phyloP scores from a whole-genome alignment of 495 filamentous ascomycete genomes.

The Aspergillus affinis region DNA sequence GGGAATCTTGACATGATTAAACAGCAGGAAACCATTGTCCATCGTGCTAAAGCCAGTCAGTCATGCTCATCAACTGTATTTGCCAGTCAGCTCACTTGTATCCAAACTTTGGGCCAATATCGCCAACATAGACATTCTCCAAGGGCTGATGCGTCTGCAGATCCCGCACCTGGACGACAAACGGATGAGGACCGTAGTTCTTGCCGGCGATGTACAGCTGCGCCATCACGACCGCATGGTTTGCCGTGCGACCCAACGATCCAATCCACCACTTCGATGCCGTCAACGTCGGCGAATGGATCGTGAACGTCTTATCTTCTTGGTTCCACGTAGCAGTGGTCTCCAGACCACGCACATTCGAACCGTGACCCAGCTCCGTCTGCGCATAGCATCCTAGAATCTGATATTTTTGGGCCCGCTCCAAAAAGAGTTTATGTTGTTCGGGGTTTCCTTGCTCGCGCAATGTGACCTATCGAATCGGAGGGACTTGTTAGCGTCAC shows the following conservation, averaged over 20 bases:
- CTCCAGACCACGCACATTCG: slow-evolving; percentile 71
- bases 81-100: slow-evolving; percentile 46
- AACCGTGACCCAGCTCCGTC: slow-evolving; percentile 73
- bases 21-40: slow-evolving; percentile 74
- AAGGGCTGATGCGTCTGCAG: slow-evolving; percentile 68
- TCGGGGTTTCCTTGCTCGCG: slow-evolving; percentile 67
- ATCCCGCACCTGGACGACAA: slow-evolving; percentile 72
- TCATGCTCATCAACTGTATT: neutral
- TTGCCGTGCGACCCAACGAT: slow-evolving; percentile 67
- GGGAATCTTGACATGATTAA: slow-evolving; percentile 69
- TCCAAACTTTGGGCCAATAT: slow-evolving; percentile 74
- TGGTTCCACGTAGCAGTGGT: slow-evolving; percentile 71
- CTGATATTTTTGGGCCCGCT: slow-evolving; percentile 61
- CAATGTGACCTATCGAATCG: slow-evolving; percentile 54
- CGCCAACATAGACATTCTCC: slow-evolving; percentile 67
- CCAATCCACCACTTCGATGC: slow-evolving; percentile 82
- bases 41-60: slow-evolving; percentile 51
- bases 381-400: slow-evolving; percentile 76
- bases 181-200: slow-evolving; percentile 69
- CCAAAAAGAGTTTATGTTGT: slow-evolving; percentile 66
- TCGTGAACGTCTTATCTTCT: slow-evolving; percentile 65
- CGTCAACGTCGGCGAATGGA: slow-evolving; percentile 66
- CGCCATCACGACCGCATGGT: slow-evolving; percentile 74
- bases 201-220: slow-evolving; percentile 64
- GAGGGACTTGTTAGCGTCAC: slow-evolving; percentile 3